A percentile compares a stretch with the other conserved stretches of the same genome.
Evolutionary conservation across 2,329 filamentous ascomycete genomes (phyloP).

Genomic region (Pseudocercospora musae): DNA sequence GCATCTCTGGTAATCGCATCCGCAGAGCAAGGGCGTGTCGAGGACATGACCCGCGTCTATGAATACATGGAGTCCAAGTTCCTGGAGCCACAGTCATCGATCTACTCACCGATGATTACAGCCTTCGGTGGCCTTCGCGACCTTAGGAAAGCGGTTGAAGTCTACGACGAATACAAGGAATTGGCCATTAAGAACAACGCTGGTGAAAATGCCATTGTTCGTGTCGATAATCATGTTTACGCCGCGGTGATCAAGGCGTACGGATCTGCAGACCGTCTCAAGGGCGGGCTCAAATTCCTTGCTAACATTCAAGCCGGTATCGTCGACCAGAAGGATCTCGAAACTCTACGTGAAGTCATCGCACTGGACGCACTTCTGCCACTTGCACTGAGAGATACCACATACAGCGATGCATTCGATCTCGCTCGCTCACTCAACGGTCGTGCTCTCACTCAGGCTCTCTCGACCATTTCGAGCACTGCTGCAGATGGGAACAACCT

Average conservation of each 20-base stretch:
- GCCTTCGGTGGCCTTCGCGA: slow-evolving; percentile 82
- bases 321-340: slow-evolving; percentile 40
- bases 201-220: slow-evolving; percentile 64
- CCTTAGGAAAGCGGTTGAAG: slow-evolving; percentile 82
- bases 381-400: slow-evolving; percentile 67
- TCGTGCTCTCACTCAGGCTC: slow-evolving; percentile 58
- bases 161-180: slow-evolving; percentile 90
- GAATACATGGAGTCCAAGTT: slow-evolving; percentile 83
- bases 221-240: slow-evolving; percentile 81
- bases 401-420: slow-evolving; percentile 69
- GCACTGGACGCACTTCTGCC: slow-evolving; percentile 74
- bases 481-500: slow-evolving; percentile 78
- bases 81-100: slow-evolving; percentile 70
- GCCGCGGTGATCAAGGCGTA: slow-evolving; percentile 90
- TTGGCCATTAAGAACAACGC: slow-evolving; percentile 81
- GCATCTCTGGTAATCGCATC: slow-evolving; percentile 82
- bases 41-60: slow-evolving; percentile 87
- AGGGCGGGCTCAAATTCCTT: slow-evolving; percentile 82
- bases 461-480: slow-evolving; percentile 69
- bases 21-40: slow-evolving; percentile 73
- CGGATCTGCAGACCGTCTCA: slow-evolving; percentile 72
- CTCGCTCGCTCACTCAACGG: slow-evolving; percentile 64
- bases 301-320: slow-evolving; percentile 67
- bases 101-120: slow-evolving; percentile 93
- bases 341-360: slow-evolving; percentile 64